Percentiles rank a stretch among this genome's conserved stretches.
phyloP scores from a whole-genome alignment of 140 eudicot genomes.

The Oenanthe javanica region DNA sequence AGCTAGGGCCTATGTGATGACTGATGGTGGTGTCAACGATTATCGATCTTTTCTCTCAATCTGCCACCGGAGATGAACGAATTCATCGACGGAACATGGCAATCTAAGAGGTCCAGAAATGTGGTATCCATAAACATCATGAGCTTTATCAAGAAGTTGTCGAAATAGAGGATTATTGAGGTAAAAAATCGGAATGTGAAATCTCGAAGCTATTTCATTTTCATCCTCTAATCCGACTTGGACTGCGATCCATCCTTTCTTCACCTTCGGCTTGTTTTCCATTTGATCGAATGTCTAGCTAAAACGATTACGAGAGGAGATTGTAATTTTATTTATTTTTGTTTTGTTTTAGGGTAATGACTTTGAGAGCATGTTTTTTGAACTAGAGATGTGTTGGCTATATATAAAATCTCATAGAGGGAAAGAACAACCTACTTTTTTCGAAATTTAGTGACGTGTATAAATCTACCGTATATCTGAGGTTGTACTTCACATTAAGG shows the following conservation, averaged over 20 bases:
- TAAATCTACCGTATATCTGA: neutral
- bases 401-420: neutral
- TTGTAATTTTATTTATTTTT: neutral
- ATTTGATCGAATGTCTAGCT: neutral
- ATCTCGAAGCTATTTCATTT: neutral
- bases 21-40: neutral
- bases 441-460: neutral
- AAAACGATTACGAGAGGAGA: neutral
- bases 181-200: conserved; percentile 21
- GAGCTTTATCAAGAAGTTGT: conserved; percentile 16
- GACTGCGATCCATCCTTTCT: conserved; percentile 26
- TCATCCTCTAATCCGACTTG: conserved; percentile 17
- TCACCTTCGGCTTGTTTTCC: conserved; percentile 18
- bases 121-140: conserved; percentile 23
- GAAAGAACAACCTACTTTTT: neutral
- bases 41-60: conserved; percentile 5
- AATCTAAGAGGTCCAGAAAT: conserved; percentile 16
- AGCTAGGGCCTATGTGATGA: neutral
- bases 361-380: neutral
- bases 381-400: neutral
- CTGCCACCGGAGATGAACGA: conserved; percentile 13
- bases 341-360: neutral
- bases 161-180: conserved; percentile 15
- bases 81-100: conserved; percentile 24
- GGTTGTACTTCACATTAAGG: neutral